Evolutionary conservation across 164 flowering plant species (phyloP).

Genomic region (Magnolia kwangsiensis): DNA sequence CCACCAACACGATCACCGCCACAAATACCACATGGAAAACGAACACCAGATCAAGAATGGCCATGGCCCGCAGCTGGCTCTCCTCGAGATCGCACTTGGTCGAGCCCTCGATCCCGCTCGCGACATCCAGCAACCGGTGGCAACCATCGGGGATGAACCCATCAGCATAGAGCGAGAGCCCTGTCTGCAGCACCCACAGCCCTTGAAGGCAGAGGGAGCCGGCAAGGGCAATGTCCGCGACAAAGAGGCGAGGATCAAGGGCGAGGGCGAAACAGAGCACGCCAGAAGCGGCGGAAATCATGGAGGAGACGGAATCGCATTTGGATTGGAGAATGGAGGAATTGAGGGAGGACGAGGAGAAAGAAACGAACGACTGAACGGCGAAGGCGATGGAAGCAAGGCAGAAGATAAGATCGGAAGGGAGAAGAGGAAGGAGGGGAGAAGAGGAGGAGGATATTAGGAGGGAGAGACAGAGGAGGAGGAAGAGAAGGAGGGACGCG

Average conservation of each 20-base stretch:
- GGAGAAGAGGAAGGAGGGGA: conserved; percentile 61
- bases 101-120: conserved; percentile 80
- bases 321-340: conserved; percentile 68
- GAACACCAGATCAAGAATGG: conserved; percentile 67
- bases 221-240: conserved; percentile 59
- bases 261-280: conserved; percentile 53
- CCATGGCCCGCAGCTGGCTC: conserved; percentile 67
- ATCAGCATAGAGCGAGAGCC: conserved; percentile 78
- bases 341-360: conserved; percentile 49
- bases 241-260: conserved; percentile 46
- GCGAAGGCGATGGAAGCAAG: conserved; percentile 59
- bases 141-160: conserved; percentile 93
- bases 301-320: conserved; percentile 55
- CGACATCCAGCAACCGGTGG: conserved; percentile 76
- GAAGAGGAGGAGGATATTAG: conserved; percentile 56
- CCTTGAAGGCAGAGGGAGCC: conserved; percentile 67
- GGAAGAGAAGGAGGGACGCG: conserved; percentile 66
- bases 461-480: conserved; percentile 58
- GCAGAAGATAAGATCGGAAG: conserved; percentile 67
- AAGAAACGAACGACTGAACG: conserved; percentile 48
- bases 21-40: conserved; percentile 62
- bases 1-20: conserved; percentile 44
- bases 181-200: conserved; percentile 82
- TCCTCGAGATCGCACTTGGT: conserved; percentile 90
- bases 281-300: conserved; percentile 48